phyloP scores from a whole-genome alignment of 2,329 filamentous ascomycete species.

The Ceratocystis cubensis region DNA sequence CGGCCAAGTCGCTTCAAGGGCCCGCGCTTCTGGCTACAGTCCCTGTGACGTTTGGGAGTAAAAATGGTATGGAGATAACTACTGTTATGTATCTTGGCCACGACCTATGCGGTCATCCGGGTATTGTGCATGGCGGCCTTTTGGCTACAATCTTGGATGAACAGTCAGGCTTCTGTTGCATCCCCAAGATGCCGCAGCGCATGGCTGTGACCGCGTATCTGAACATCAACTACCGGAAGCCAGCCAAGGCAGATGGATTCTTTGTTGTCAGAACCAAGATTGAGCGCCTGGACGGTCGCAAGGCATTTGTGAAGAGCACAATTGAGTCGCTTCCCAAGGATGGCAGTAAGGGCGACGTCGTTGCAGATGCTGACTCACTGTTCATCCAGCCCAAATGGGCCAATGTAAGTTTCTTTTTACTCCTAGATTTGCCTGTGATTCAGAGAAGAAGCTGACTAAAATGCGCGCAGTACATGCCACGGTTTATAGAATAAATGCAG shows the following conservation, averaged over 20 bases:
- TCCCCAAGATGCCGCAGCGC: slow-evolving; percentile 74
- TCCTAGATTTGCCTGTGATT: neutral
- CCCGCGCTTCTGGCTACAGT: slow-evolving; percentile 67
- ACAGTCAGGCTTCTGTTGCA: slow-evolving; percentile 75
- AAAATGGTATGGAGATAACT: slow-evolving; percentile 55
- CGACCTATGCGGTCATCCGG: slow-evolving; percentile 77
- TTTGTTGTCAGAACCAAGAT: slow-evolving; percentile 70
- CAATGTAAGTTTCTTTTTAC: slow-evolving; percentile 42
- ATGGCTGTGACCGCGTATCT: slow-evolving; percentile 78
- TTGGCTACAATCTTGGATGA: slow-evolving; percentile 87
- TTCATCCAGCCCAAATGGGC: slow-evolving; percentile 84
- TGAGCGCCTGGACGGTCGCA: slow-evolving; percentile 75
- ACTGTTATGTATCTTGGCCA: slow-evolving; percentile 59
- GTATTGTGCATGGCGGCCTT: slow-evolving; percentile 80
- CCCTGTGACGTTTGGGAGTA: slow-evolving; percentile 63
- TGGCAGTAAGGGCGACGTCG: slow-evolving; percentile 49
- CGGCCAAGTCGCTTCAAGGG: slow-evolving; percentile 65
- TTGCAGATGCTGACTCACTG: slow-evolving; percentile 73
- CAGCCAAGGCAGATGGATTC: slow-evolving; percentile 62
- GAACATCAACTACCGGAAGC: slow-evolving; percentile 69
- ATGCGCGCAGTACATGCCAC: slow-evolving; percentile 24
- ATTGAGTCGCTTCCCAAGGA: slow-evolving; percentile 62
- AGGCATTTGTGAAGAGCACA: slow-evolving; percentile 83
- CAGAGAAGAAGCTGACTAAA: slow-evolving; percentile 12
- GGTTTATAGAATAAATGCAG: slow-evolving; percentile 16